A percentile compares a stretch with the other conserved stretches of the same genome.
These are phyloP conservation scores for Aspergillus saccharolyticus DNA, from an alignment of 495 filamentous ascomycete species.

Conservation along the genomic window DNA sequence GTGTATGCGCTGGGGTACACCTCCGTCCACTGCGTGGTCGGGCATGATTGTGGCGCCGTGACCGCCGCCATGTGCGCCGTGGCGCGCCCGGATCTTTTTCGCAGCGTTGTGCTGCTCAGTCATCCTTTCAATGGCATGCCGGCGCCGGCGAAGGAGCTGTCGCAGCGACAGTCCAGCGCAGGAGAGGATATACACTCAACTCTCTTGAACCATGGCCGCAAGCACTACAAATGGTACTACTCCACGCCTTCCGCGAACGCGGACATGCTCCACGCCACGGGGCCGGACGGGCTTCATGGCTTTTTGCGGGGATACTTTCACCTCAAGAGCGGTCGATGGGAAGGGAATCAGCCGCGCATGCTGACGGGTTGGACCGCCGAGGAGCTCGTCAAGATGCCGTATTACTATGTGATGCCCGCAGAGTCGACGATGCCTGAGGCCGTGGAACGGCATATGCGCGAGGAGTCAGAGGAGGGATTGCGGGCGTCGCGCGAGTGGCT, in stretches of 20 bases:
- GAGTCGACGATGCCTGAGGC: conserved; percentile 52
- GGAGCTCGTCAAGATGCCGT: conserved; percentile 54
- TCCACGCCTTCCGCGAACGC: conserved; percentile 48
- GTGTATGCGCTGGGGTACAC: conserved; percentile 56
- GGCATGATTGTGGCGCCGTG: conserved; percentile 64
- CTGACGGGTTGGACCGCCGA: conserved; percentile 50
- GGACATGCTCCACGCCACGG: conserved; percentile 49
- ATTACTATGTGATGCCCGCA: conserved; percentile 65
- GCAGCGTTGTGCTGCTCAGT: conserved; percentile 47
- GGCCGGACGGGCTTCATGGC: conserved; percentile 45
- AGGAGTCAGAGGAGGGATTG: conserved; percentile 33
- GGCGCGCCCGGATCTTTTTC: conserved; percentile 61
- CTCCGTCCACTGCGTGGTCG: conserved; percentile 54
- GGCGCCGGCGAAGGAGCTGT: not conserved
- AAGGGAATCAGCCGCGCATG: conserved; percentile 47
- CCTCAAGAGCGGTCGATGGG: conserved; percentile 60
- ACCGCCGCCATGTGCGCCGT: conserved; percentile 55
- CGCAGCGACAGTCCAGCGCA: conserved; percentile 13
- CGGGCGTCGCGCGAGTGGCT: conserved; percentile 45
- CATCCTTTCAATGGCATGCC: conserved; percentile 53
- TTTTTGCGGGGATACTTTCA: conserved; percentile 66
- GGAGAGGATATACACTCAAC: conserved; percentile 43
- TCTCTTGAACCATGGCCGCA: conserved; percentile 48
- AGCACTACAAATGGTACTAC: conserved; percentile 71
- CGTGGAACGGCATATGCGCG: conserved; percentile 48